Evolutionary conservation across 192 early-diverging fungal genomes (phyloP), one percentile per base, ranked within the genome.

Genomic region (Glomus cerebriforme): DNA sequence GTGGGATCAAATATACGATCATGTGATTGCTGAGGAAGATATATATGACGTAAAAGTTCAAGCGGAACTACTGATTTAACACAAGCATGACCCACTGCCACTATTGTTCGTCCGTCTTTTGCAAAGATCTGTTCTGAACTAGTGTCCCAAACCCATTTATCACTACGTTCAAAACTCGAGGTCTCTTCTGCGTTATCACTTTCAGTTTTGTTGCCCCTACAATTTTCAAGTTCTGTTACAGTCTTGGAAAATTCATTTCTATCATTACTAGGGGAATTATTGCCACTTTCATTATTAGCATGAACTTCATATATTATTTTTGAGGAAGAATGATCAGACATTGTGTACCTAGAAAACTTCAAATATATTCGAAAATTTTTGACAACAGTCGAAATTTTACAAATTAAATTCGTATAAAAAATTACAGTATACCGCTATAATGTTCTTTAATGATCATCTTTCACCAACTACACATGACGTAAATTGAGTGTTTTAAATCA

Each of bases 1-100:
- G 66, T 62, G 1, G 60, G 22, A 69, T 83, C 75, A 19, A 79
- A 60, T 9, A 79, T 22, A 22, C 82, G 66, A 58, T 87, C 64
- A 17, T 74, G 27, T 22, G 72, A 64, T 39, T 79, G 35, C 32
- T 75, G 75, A 13, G 85, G 84, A 12, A 87, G 63, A 63, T 87
- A 87, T 10, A 87, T 32, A n/a, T 80, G 39, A 37, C 84, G 80
- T 45, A 85, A 59, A 15, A 78, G 72, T 17, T 59, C 66, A 37
- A 87, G 79, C 17, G 75, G 65, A 31, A 79, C 81, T 3, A 83
- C n/a, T 27, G 86, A 87, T 1, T 83, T 79, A 27, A 85, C 80
- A 17, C 79, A 64, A 1, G 65, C 27, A 64, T 87, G 82, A 6
- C 86, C 86, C 9, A 87, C 86, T 39, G 65, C 37, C 17, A 69